phyloP scores from a whole-genome alignment of 768 basidiomycete species.

The Pisolithus orientalis region DNA sequence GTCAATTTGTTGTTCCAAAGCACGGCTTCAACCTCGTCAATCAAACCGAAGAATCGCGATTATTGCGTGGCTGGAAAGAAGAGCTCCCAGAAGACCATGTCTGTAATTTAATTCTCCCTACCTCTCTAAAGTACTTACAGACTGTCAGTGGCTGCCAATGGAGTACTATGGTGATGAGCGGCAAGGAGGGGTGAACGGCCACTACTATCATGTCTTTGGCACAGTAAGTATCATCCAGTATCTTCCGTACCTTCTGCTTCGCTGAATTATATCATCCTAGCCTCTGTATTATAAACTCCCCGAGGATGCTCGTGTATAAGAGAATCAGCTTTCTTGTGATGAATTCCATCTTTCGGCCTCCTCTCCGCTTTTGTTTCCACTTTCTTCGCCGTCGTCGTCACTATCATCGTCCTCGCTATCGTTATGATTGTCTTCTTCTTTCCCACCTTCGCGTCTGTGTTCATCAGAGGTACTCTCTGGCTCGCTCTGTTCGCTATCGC shows the following conservation, averaged over 20 bases:
- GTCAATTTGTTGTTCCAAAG: conserved; percentile 72
- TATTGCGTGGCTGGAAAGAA: conserved; percentile 62
- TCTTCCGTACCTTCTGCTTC: background rate
- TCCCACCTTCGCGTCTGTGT: conserved; percentile 29
- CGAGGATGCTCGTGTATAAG: conserved; percentile 35
- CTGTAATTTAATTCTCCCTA: conserved; percentile 16
- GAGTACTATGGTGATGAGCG: conserved; percentile 54
- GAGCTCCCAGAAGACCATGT: conserved; percentile 61
- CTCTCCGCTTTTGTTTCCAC: conserved; percentile 14
- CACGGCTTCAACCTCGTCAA: conserved; percentile 49
- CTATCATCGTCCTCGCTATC: conserved; percentile 13
- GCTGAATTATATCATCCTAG: conserved; percentile 16
- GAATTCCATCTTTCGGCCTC: conserved; percentile 5
- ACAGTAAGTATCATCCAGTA: conserved; percentile 40
- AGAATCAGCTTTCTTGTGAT: conserved; percentile 3
- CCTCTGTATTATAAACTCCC: conserved; percentile 52
- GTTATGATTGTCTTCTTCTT: conserved; percentile 14
- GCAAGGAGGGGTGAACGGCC: conserved; percentile 57
- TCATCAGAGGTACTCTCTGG: conserved; percentile 24
- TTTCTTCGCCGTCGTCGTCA: conserved; percentile 20
- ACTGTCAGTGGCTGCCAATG: conserved; percentile 67
- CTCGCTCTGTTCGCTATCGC: conserved; percentile 28
- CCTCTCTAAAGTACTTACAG: conserved; percentile 1
- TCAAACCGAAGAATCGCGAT: conserved; percentile 55
- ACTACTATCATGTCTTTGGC: conserved; percentile 72